Percentiles rank a stretch among this genome's conserved stretches.
Evolutionary conservation across 805 yeast genomes (phyloP).

Genomic region (Metschnikowia drakensbergensis): DNA sequence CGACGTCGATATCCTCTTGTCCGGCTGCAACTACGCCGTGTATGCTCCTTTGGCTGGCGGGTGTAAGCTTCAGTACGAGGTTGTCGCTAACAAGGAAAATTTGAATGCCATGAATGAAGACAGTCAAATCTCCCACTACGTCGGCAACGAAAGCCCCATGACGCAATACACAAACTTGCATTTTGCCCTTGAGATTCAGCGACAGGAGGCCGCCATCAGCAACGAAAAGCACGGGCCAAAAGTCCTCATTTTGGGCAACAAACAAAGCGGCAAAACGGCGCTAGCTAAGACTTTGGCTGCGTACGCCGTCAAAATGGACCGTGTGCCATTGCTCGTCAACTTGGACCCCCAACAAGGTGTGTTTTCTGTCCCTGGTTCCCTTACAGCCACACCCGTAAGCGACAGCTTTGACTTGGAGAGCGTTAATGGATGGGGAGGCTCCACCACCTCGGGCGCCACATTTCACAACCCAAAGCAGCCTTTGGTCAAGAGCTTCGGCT

Average conservation of each 20-base stretch:
- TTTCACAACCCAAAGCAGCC: constrained; percentile 86
- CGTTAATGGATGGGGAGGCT: constrained; percentile 69
- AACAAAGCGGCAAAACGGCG: constrained; percentile 75
- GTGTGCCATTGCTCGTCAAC: constrained; percentile 69
- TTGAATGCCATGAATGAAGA: constrained; percentile 29
- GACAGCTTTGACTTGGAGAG: constrained; percentile 75
- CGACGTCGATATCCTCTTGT: constrained; percentile 46
- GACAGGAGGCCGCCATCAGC: constrained; percentile 30
- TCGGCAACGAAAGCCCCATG: constrained; percentile 70
- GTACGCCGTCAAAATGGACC: constrained; percentile 71
- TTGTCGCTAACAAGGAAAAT: constrained; percentile 23
- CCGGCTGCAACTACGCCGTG: constrained; percentile 38
- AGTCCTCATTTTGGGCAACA: constrained; percentile 72
- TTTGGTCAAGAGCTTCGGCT: constrained; percentile 74
- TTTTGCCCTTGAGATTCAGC: constrained; percentile 62
- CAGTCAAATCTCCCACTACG: constrained; percentile 50
- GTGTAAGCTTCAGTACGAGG: constrained; percentile 50
- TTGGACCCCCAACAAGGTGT: constrained; percentile 72
- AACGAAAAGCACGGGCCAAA: constrained; percentile 45
- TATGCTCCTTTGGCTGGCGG: constrained; percentile 55
- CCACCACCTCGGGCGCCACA: constrained; percentile 69
- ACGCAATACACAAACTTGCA: constrained; percentile 63
- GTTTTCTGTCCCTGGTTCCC: constrained; percentile 74
- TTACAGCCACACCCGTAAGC: constrained; percentile 79
- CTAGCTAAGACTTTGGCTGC: constrained; percentile 64